Conservation (phyloP, 2,329 filamentous ascomycete species). For the Venturia effusa region DNA sequence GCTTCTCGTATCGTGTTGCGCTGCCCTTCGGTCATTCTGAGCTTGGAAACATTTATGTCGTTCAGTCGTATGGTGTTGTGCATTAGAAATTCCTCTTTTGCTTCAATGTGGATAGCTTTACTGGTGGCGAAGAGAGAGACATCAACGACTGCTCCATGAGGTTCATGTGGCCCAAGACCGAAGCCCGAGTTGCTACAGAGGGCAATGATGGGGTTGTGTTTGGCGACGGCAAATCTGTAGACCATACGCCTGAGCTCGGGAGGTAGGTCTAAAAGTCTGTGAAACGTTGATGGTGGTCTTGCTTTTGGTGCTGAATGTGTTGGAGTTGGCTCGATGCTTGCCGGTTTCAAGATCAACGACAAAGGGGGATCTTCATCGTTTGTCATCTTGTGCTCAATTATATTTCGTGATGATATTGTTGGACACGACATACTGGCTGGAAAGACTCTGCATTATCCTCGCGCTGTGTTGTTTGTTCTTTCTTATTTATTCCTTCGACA, state of each 20-base stretch:
- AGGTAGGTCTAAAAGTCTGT: neutral
- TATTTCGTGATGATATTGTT: neutral
- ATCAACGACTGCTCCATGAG: neutral
- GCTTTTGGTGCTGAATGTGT: neutral
- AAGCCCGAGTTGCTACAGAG: neutral
- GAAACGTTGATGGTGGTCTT: neutral
- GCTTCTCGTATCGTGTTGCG: neutral
- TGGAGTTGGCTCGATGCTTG: neutral
- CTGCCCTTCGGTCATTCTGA: neutral
- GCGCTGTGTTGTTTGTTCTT: neutral
- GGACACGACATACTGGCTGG: neutral
- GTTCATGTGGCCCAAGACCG: neutral
- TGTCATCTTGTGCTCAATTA: neutral
- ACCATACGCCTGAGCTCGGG: neutral
- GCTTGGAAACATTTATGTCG: neutral
- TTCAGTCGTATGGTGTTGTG: neutral
- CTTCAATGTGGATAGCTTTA: neutral
- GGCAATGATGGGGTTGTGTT: neutral
- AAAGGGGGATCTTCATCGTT: neutral
- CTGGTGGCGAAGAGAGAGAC: neutral
- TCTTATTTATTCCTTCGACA: too few species aligned
- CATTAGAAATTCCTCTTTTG: neutral
- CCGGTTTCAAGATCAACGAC: neutral
- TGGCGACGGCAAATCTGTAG: neutral
- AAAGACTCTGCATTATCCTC: neutral